phyloP scores from a whole-genome alignment of 2,329 filamentous ascomycete species.

The Chaetomiaceae sp. region DNA sequence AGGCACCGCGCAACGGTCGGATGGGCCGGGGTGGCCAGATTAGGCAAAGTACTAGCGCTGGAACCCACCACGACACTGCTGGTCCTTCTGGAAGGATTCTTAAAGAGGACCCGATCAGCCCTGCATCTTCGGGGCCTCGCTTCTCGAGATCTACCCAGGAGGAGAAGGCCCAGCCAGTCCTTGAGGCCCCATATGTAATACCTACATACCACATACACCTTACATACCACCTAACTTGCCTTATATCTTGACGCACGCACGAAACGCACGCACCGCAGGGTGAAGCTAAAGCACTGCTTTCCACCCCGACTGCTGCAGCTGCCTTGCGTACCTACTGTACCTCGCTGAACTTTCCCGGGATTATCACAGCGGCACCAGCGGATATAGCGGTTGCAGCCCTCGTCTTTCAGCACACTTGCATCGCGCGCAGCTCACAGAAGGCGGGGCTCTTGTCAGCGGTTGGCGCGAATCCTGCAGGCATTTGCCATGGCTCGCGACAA shows the following conservation, averaged over 20 bases:
- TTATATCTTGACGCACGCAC: no score
- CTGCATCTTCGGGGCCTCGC: slow-evolving; percentile 14
- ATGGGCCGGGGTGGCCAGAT: slow-evolving; percentile 20
- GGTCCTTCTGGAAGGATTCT: slow-evolving; percentile 22
- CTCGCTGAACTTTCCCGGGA: no score
- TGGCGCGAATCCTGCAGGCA: neutral
- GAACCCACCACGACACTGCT: slow-evolving; percentile 20
- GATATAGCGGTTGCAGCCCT: no score
- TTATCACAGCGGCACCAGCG: no score
- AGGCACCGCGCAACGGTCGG: slow-evolving; percentile 16
- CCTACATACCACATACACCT: no score
- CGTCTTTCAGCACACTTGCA: neutral
- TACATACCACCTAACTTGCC: no score
- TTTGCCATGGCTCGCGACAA: slow-evolving; percentile 20
- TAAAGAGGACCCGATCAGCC: slow-evolving; percentile 20
- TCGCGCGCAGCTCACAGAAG: neutral
- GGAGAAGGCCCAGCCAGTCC: no score
- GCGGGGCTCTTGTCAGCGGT: slow-evolving; percentile 4
- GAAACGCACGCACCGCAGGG: no score
- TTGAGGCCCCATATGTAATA: no score
- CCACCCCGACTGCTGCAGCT: no score
- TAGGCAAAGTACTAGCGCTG: slow-evolving; percentile 16
- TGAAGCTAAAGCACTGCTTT: no score
- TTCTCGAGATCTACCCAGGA: neutral
- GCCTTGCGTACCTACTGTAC: no score